Base-by-base conservation (phyloP, 2,329 filamentous ascomycete genomes). In the Parastagonospora nodorum region DNA sequence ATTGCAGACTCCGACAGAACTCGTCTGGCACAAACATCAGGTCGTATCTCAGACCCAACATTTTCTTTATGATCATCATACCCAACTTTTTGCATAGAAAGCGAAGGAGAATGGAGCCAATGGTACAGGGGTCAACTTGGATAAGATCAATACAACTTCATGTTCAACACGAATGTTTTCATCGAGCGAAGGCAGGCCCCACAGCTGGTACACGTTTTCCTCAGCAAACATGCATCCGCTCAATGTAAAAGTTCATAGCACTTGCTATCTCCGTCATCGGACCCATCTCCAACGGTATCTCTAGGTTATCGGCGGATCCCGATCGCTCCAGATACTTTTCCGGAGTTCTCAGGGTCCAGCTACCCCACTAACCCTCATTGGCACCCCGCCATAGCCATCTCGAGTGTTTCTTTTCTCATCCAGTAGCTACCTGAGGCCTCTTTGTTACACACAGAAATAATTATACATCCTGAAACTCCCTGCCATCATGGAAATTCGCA, bases 401-500 rank as follows among this genome's bases (percentile, higher is more conserved):
- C 42, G 29, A 40, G 44, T 32, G 33, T 38, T 31, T 46, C 24
- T 28, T 45, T 46, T 42, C 40, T 28, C 46, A 27, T 48, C 38
- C 5, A 41, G 32, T 39, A 12, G 19, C 16, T 41, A 30, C 3
- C 29, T 28, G 15, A 2, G 15, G 28, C 45, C 2, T 32, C 36
- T 31, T 24, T 27, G 30, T 31, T 16, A 7, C 15, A 31, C 14
- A 3, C n/a, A 19, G 46, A 14, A 9, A 24, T 40, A 32, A n/a
- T 31, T 33, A 27, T 16, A 32, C n/a, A 32, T 19, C 10, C 27
- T n/a, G 12, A n/a, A 39, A 6, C n/a, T 31, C 12, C 31, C 14
- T 39, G 6, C 30, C 52, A 58, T 27, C 11, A 72, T 72, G 69
- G 72, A 73, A 50, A 66, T 71, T 31, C 70, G 54, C 50, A 66